Conservation (phyloP, 176 grass and related monocot species). For the Neostapfia colusana region DNA sequence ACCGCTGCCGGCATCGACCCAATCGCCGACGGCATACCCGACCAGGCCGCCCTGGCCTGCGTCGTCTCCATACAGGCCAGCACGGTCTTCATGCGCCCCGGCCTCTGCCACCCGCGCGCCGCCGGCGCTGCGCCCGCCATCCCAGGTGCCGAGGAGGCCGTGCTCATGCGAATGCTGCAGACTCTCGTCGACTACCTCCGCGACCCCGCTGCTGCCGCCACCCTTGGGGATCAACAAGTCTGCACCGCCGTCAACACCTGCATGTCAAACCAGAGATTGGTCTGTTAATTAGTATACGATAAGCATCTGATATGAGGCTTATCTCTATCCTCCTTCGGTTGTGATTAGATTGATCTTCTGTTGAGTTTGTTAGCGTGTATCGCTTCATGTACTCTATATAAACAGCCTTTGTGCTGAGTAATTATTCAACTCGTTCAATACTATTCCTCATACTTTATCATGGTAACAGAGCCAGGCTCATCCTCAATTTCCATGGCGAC, state of each 20-base stretch:
- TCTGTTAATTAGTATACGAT: too few species aligned
- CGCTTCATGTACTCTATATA: too few species aligned
- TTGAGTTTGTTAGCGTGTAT: too few species aligned
- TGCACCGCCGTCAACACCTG: conserved; percentile 88
- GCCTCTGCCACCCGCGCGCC: conserved; percentile 54
- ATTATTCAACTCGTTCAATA: too few species aligned
- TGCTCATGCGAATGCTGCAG: conserved; percentile 79
- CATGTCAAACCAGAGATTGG: too few species aligned
- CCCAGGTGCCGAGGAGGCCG: conserved; percentile 67
- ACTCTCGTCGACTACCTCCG: conserved; percentile 74
- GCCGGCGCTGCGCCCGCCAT: conserved; percentile 55
- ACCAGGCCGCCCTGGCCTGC: conserved; percentile 63
- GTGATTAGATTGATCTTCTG: too few species aligned
- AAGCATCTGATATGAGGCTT: too few species aligned
- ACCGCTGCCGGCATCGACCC: conserved; percentile 52
- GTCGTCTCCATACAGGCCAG: conserved; percentile 71
- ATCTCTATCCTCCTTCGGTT: too few species aligned
- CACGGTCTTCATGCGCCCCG: conserved; percentile 78
- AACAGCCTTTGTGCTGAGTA: too few species aligned
- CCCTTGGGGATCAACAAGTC: conserved; percentile 76
- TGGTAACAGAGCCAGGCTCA: too few species aligned
- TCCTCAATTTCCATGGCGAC: too few species aligned
- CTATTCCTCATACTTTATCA: too few species aligned
- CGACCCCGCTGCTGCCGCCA: conserved; percentile 44
- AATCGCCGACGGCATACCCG: conserved; percentile 10